Percentiles rank a stretch among this genome's conserved stretches.
Evolutionary conservation across 2,329 filamentous ascomycete genomes (phyloP).

Genomic region (Sclerotiophoma versabilis): DNA sequence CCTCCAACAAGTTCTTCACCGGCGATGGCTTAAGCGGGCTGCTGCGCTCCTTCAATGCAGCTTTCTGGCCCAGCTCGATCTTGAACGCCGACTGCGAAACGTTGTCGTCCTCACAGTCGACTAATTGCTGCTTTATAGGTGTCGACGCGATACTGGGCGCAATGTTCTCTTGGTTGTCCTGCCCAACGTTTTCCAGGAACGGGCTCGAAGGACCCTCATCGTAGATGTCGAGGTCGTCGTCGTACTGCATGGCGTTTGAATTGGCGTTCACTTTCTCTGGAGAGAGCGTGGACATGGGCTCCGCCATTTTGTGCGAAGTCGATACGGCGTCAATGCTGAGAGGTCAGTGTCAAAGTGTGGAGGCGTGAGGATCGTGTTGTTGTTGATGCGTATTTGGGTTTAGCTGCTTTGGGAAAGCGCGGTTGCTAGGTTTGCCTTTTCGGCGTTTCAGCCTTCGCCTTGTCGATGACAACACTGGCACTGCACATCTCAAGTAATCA

Average conservation of each 20-base stretch:
- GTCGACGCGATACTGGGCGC: slow-evolving; percentile 25
- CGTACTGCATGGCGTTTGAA: slow-evolving; percentile 26
- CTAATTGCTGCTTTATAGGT: slow-evolving; percentile 32
- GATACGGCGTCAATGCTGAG: slow-evolving; percentile 21
- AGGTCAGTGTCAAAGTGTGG: slow-evolving; percentile 24
- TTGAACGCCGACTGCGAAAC: slow-evolving; percentile 44
- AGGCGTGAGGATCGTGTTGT: slow-evolving; percentile 15
- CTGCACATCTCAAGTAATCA: no score
- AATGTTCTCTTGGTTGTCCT: slow-evolving; percentile 47
- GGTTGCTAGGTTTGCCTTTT: slow-evolving; percentile 9
- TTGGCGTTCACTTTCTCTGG: slow-evolving; percentile 40
- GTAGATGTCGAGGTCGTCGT: slow-evolving; percentile 48
- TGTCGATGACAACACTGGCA: slow-evolving; percentile 5
- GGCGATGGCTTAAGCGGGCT: slow-evolving; percentile 44
- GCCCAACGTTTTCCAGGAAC: slow-evolving; percentile 55
- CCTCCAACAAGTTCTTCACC: slow-evolving; percentile 36
- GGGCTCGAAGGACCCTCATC: slow-evolving; percentile 57
- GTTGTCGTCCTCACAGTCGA: slow-evolving; percentile 31
- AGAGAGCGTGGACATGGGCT: slow-evolving; percentile 42
- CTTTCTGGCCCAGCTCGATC: slow-evolving; percentile 40
- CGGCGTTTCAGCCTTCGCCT: slow-evolving; percentile 3
- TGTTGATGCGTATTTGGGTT: slow-evolving; percentile 8
- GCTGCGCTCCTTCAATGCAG: slow-evolving; percentile 34
- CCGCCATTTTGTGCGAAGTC: slow-evolving; percentile 33
- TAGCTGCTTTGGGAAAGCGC: slow-evolving; percentile 7